These are phyloP conservation scores for Trichoderma orchidacearum DNA, from an alignment of 495 filamentous ascomycete species.

Conservation along the genomic window DNA sequence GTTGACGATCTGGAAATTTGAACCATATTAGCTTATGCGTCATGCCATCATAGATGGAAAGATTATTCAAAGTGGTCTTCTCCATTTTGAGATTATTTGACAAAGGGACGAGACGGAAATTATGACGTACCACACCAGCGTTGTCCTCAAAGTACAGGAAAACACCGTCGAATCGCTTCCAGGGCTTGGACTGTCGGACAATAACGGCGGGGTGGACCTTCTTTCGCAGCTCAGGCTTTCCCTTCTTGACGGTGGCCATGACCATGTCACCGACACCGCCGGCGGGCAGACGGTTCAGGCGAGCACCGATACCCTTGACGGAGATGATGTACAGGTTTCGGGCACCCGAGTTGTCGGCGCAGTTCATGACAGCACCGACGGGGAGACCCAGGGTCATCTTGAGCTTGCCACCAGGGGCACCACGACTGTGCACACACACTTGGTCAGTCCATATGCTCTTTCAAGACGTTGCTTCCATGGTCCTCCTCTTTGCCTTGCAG, in stretches of 20 bases:
- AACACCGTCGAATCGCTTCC: slow-evolving; percentile 92
- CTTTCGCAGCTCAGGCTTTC: slow-evolving; percentile 92
- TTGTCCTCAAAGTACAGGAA: slow-evolving; percentile 99
- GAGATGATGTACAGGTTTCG: slow-evolving; percentile 99
- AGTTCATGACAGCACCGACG: slow-evolving; percentile 92
- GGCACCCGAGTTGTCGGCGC: slow-evolving; percentile 96
- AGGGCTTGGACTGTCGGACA: slow-evolving; percentile 94
- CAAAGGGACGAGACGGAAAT: too few species aligned
- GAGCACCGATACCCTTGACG: slow-evolving; percentile 97
- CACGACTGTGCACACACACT: slow-evolving; percentile 42
- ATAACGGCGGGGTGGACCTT: slow-evolving; percentile 97
- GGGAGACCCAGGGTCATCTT: slow-evolving; percentile 99
- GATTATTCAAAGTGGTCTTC: too few species aligned
- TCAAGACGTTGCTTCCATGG: neutral
- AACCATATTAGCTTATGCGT: slow-evolving; percentile 5
- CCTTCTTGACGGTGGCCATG: slow-evolving; percentile 99
- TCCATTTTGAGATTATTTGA: too few species aligned
- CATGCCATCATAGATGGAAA: neutral
- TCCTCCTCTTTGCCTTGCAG: slow-evolving; percentile 4
- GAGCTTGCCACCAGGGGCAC: slow-evolving; percentile 97
- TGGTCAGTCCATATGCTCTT: neutral
- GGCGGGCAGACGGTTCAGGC: slow-evolving; percentile 94
- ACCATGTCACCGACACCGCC: slow-evolving; percentile 99
- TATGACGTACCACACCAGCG: slow-evolving; percentile 85
- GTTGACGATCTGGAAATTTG: slow-evolving; percentile 75